Percentiles rank a stretch among this genome's conserved stretches.
phyloP scores from a whole-genome alignment of 257 asterid species.

The Salvia rosmarinus region DNA sequence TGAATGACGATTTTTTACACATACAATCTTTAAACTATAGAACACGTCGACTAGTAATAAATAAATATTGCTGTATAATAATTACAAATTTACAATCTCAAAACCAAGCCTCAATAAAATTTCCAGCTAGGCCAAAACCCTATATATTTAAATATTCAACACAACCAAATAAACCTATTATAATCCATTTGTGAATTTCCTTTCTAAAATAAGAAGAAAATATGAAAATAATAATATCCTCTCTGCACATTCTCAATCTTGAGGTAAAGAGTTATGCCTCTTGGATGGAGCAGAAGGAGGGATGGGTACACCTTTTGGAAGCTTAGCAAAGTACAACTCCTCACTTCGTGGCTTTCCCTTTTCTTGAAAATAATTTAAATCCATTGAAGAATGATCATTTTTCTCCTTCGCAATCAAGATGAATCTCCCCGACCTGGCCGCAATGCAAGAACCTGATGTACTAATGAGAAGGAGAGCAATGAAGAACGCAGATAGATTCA shows the following conservation, averaged over 20 bases:
- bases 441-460: conserved; percentile 26
- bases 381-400: conserved; percentile 19
- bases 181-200: neutral
- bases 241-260: conserved; percentile 29
- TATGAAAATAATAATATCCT: neutral
- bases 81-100: conserved; percentile 18
- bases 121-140: conserved; percentile 27
- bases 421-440: conserved; percentile 33
- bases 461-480: conserved; percentile 17
- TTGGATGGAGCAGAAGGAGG: conserved; percentile 58
- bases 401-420: conserved; percentile 14
- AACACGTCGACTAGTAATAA: conserved; percentile 6
- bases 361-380: conserved; percentile 31
- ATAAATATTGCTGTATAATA: conserved; percentile 24
- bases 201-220: neutral
- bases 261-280: conserved; percentile 48
- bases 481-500: neutral
- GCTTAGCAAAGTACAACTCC: conserved; percentile 41
- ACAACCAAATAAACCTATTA: neutral
- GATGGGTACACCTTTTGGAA: conserved; percentile 49
- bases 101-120: conserved; percentile 8
- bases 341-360: neutral
- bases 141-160: neutral
- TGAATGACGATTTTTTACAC: neutral
- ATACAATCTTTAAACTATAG: neutral